Conservation (phyloP, 2,329 filamentous ascomycete genomes). For the Neonectria neomacrospora region DNA sequence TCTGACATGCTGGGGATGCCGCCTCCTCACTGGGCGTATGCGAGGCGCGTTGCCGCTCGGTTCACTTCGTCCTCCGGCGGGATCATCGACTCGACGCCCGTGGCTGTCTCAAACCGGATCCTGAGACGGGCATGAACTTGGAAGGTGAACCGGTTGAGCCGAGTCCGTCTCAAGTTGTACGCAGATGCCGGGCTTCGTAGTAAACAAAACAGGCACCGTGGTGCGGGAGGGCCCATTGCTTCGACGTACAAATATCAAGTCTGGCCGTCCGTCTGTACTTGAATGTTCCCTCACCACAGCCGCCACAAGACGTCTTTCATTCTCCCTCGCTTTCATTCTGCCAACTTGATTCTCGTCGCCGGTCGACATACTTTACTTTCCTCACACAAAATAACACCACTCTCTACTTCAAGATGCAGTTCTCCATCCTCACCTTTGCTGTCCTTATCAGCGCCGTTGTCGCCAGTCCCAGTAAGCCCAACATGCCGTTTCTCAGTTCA, state of each 20-base stretch:
- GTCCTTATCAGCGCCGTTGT: constrained; percentile 59
- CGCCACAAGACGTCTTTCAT: constrained; percentile 11
- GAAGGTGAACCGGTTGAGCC: background rate
- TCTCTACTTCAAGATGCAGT: constrained; percentile 62
- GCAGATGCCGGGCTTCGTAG: background rate
- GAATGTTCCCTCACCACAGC: constrained; percentile 38
- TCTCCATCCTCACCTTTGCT: constrained; percentile 59
- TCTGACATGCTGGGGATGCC: background rate
- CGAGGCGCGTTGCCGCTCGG: background rate
- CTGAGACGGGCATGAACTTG: constrained; percentile 17
- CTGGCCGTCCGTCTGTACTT: background rate
- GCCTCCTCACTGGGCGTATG: background rate
- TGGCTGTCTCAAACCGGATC: constrained; percentile 13
- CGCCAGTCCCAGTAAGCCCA: constrained; percentile 50
- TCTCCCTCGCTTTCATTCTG: constrained; percentile 21
- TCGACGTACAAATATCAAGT: constrained; percentile 25
- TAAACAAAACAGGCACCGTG: background rate
- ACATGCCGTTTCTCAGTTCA: background rate
- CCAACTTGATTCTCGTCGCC: constrained; percentile 56
- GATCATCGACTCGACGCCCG: constrained; percentile 1
- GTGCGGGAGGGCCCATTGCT: background rate
- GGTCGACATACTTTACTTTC: constrained; percentile 58
- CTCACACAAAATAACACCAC: constrained; percentile 15
- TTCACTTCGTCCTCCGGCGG: constrained; percentile 6
- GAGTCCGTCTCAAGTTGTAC: background rate